phyloP scores from a whole-genome alignment of 192 early-diverging fungal genomes.

The Entomortierella chlamydospora region DNA sequence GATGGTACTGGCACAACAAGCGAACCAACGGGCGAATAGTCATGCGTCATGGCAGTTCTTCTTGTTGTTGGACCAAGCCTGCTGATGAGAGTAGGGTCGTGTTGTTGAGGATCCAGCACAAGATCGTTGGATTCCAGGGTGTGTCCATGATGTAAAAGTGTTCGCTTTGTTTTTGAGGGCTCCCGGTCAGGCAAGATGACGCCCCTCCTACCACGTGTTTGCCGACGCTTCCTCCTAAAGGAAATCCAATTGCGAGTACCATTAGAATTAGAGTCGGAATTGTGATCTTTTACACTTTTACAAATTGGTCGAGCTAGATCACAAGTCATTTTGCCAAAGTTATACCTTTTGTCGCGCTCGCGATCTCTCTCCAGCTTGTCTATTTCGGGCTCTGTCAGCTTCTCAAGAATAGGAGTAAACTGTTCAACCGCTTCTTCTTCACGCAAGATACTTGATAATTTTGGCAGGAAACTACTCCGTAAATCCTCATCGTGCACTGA shows the following conservation, averaged over 20 bases:
- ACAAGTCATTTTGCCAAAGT: not conserved
- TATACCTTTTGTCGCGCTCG: conserved; percentile 77
- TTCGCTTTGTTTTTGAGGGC: conserved; percentile 71
- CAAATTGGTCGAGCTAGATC: not conserved
- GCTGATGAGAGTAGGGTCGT: conserved; percentile 13
- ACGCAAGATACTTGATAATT: conserved; percentile 63
- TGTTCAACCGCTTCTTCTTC: conserved; percentile 61
- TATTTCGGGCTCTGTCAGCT: conserved; percentile 76
- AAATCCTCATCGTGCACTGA: conserved; percentile 86
- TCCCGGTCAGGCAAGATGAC: conserved; percentile 78
- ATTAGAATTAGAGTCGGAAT: not conserved
- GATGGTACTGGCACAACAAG: conserved; percentile 4
- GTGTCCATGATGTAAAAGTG: conserved; percentile 58
- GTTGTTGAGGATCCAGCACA: conserved; percentile 24
- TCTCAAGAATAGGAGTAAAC: conserved; percentile 73
- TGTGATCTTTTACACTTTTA: not conserved
- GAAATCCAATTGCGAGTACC: not conserved
- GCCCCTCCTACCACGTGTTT: conserved; percentile 77
- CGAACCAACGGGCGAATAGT: conserved; percentile 33
- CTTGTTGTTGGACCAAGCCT: conserved; percentile 39
- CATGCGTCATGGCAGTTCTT: conserved; percentile 47
- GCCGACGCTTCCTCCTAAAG: conserved; percentile 86
- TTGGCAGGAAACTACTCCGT: conserved; percentile 74
- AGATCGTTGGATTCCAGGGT: conserved; percentile 57
- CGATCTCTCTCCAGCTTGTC: conserved; percentile 88